Percentiles rank a stretch among this genome's conserved stretches.
Evolutionary conservation across 2,329 filamentous ascomycete genomes (phyloP).

Genomic region (Fusarium setosum): DNA sequence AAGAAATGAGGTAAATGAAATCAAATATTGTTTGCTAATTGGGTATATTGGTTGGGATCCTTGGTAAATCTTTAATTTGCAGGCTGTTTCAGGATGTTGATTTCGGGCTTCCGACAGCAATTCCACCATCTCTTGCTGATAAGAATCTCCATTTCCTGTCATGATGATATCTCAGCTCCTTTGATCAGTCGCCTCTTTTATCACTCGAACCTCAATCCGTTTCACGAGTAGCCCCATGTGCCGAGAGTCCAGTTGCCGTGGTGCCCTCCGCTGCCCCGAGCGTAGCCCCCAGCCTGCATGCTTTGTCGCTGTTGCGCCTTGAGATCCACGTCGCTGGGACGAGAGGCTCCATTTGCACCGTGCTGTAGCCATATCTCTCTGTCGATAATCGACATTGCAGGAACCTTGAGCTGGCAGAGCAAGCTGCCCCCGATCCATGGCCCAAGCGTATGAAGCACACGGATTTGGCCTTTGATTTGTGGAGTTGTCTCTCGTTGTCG

Average conservation of each 20-base stretch:
- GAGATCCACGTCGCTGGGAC: constrained; percentile 68
- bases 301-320: constrained; percentile 72
- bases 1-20: constrained; percentile 4
- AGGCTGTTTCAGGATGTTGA: not conserved
- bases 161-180: not conserved
- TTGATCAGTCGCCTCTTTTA: not conserved
- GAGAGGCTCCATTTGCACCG: constrained; percentile 71
- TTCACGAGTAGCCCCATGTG: constrained; percentile 66
- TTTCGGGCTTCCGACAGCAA: not conserved
- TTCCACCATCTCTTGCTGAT: not conserved
- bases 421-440: constrained; percentile 81
- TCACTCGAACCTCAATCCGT: not conserved
- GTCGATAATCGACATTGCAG: constrained; percentile 76
- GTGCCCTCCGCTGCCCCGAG: constrained; percentile 49
- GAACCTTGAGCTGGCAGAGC: constrained; percentile 74
- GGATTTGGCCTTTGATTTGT: constrained; percentile 67
- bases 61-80: constrained; percentile 10
- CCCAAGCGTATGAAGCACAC: constrained; percentile 76
- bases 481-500: constrained; percentile 50
- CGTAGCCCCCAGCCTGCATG: constrained; percentile 66
- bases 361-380: constrained; percentile 77
- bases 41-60: constrained; percentile 28
- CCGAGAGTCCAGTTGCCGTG: constrained; percentile 71
- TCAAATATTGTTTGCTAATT: not conserved
- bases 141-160: constrained; percentile 13